Percentiles rank a stretch among this genome's conserved stretches.
These are phyloP conservation scores for Clarireedia monteithiana DNA, from an alignment of 2,329 filamentous ascomycete genomes.

Conservation along the genomic window DNA sequence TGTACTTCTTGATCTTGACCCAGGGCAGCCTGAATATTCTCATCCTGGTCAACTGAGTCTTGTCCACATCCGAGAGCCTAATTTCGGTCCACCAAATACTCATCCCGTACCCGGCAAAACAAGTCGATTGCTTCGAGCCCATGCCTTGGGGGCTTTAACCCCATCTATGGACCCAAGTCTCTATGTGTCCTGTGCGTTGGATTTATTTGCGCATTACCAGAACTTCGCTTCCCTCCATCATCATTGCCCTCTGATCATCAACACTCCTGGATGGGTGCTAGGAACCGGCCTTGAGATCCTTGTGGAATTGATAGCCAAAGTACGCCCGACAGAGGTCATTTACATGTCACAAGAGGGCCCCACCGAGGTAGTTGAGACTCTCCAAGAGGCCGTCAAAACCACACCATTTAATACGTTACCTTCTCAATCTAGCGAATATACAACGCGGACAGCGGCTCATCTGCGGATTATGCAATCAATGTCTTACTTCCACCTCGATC, in stretches of 20 bases:
- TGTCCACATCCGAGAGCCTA: slow-evolving; percentile 49
- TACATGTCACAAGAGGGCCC: slow-evolving; percentile 62
- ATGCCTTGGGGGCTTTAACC: slow-evolving; percentile 57
- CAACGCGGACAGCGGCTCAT: slow-evolving; percentile 54
- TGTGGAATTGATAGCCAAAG: slow-evolving; percentile 43
- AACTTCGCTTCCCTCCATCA: slow-evolving; percentile 33
- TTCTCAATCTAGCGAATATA: slow-evolving; percentile 49
- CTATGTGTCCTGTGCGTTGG: slow-evolving; percentile 55
- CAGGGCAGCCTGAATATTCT: slow-evolving; percentile 68
- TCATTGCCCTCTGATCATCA: slow-evolving; percentile 55
- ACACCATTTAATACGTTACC: slow-evolving; percentile 45
- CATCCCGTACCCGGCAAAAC: slow-evolving; percentile 39
- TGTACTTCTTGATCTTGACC: slow-evolving; percentile 65
- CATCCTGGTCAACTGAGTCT: slow-evolving; percentile 64
- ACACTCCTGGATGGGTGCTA: slow-evolving; percentile 67
- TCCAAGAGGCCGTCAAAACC: slow-evolving; percentile 35
- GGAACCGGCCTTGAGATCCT: slow-evolving; percentile 62
- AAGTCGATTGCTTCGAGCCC: slow-evolving; percentile 46
- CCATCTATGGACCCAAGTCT: slow-evolving; percentile 60
- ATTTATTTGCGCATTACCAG: slow-evolving; percentile 54
- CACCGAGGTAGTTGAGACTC: slow-evolving; percentile 45
- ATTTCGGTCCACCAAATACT: slow-evolving; percentile 60
- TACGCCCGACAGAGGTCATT: slow-evolving; percentile 53
- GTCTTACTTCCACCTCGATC: slow-evolving; percentile 62
- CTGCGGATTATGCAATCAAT: slow-evolving; percentile 69